Base-by-base conservation (phyloP, 495 filamentous ascomycete genomes). In the Terfezia claveryi region DNA sequence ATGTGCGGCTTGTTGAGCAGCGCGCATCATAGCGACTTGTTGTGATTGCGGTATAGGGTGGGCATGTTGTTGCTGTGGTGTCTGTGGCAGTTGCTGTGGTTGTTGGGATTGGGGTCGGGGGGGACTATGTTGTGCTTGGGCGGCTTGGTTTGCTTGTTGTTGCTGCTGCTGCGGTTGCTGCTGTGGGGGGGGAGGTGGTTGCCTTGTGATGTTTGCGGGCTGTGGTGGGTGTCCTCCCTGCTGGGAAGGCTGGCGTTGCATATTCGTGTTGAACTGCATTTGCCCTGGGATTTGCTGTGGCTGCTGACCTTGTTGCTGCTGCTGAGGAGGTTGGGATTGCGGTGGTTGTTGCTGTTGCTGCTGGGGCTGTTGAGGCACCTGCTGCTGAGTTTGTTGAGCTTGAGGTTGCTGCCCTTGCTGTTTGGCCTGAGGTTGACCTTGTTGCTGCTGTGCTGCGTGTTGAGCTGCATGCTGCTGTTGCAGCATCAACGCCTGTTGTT, bases 251-350 rank as follows among this genome's bases (percentile, higher is more conserved):
- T 65, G 63, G 6, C 11, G 50, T 12, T 51, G n/a, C 50, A 23
- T 20, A 27, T 27, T 51, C 50, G 50, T 20, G 23, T 20, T 51
- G 16, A 51, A 51, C 50, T 32, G 16, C 50, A 51, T 51, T 12
- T 51, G n/a, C n/a, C 23, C 16, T 2, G 50, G 16, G 6, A 20
- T 69, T 0, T 64, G 67, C n/a, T 71, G 70, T 0, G 63, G 59
- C n/a, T 72, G 70, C 1, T 69, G 72, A 54, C 79, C 76, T 0
- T 69, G 73, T 0, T 64, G 67, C n/a, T 71, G 70, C 0, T 63
- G 59, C n/a, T 72, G 70, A 1, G 69, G 72, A 54, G 79, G 76
- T 0, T 70, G 73, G 55, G 79, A 75, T 27, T 73, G 72, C 2
- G 69, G 67, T 0, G 61, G 61, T 32, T 69, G 66, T 0, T 61